Evolutionary conservation across 495 filamentous ascomycete species (phyloP), one percentile per base, ranked within the genome.

Genomic region (Penicillium canescens): DNA sequence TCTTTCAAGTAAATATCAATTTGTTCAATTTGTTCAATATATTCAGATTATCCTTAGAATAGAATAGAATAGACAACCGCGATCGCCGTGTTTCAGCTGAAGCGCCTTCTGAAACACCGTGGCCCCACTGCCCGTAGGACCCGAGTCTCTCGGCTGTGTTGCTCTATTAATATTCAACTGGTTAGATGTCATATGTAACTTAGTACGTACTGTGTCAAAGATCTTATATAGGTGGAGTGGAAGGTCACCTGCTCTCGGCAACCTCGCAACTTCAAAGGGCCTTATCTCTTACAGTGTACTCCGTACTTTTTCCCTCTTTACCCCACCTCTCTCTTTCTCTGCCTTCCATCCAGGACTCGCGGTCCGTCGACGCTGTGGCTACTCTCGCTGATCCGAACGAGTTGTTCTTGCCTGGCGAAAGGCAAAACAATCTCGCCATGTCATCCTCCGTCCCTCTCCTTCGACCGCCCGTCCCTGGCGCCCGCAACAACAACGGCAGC

Each of bases 371-470:
- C 70, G 65, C 63, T 69, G 62, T 76, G 73, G 72, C 73, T 67
- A 70, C 70, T 40, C 55, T 75, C 53, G 70, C 73, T 60, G 73
- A 75, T 50, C 73, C 72, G 6, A 75, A 75, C 72, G 73, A 77
- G 69, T 71, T 75, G 69, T 75, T 75, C 63, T 63, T 75, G 70
- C 72, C 73, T 54, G 69, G 72, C 42, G 72, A 75, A 60, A 70
- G 73, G 72, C 73, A 75, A 60, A 70, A 69, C 68, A 73, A 68
- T 63, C 81, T 82, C 69, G 82, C 78, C 60, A 92, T 94, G 88
- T 86, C 89, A 42, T 84, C 89, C 33, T 85, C 88, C 53, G 84
- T 92, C 20, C 91, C 92, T 44, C 82, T 96, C 46, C 83, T 93
- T 34, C 88, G 91, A 40, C 90, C 92, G 36, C 89, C 91, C 50